These are phyloP conservation scores for Madurella mycetomatis DNA, from an alignment of 2,329 filamentous ascomycete genomes.

Conservation along the genomic window DNA sequence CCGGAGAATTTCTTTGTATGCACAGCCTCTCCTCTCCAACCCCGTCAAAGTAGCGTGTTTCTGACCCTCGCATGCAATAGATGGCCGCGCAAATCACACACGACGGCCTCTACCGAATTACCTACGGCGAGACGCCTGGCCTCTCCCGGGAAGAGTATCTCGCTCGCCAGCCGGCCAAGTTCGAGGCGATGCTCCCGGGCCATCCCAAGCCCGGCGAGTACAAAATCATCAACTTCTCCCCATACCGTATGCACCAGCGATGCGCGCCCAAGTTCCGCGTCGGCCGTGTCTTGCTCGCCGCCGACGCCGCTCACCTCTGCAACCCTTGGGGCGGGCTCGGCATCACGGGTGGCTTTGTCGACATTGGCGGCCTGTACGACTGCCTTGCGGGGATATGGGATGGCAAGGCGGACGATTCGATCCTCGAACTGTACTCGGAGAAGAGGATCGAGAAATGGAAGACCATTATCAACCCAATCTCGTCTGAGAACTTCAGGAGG, in stretches of 20 bases:
- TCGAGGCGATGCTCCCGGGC: slow-evolving; percentile 54
- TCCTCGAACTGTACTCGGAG: slow-evolving; percentile 43
- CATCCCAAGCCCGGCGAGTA: slow-evolving; percentile 56
- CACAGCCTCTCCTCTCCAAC: background rate
- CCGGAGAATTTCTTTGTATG: slow-evolving; percentile 51
- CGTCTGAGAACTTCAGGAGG: slow-evolving; percentile 41
- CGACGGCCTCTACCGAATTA: slow-evolving; percentile 59
- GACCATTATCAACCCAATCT: slow-evolving; percentile 41
- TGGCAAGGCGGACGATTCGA: slow-evolving; percentile 40
- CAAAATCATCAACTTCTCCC: slow-evolving; percentile 51
- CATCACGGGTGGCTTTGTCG: slow-evolving; percentile 61
- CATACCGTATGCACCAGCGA: slow-evolving; percentile 59
- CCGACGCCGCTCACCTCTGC: slow-evolving; percentile 57
- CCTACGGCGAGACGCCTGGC: slow-evolving; percentile 55
- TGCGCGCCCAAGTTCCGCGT: slow-evolving; percentile 54
- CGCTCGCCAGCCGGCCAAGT: slow-evolving; percentile 51
- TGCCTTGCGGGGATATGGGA: slow-evolving; percentile 48
- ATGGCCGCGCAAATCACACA: slow-evolving; percentile 58
- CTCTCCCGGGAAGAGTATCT: slow-evolving; percentile 51
- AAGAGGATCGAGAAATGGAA: slow-evolving; percentile 44
- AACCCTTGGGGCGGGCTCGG: slow-evolving; percentile 57
- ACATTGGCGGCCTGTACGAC: slow-evolving; percentile 57
- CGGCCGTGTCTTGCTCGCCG: slow-evolving; percentile 53
- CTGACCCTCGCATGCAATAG: slow-evolving; percentile 27
- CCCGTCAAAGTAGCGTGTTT: background rate